phyloP scores from a whole-genome alignment of 805 yeast species.

The Candida ovalis region DNA sequence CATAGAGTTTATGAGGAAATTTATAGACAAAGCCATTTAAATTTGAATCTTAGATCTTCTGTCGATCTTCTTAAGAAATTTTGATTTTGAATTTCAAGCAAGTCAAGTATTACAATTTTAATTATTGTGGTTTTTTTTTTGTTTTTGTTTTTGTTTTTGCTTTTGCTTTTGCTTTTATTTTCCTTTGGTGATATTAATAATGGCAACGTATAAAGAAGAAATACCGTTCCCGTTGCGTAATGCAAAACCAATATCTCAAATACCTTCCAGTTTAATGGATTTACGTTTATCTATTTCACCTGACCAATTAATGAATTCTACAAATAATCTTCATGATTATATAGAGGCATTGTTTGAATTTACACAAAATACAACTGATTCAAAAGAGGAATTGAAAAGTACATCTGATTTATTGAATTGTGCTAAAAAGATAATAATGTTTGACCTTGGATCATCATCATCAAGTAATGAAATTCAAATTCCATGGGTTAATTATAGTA shows the following conservation, averaged over 20 bases:
- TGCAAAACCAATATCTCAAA: neutral
- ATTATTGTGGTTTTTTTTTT: too few species aligned
- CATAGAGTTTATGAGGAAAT: too few species aligned
- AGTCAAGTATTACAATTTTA: too few species aligned
- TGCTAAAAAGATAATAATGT: conserved; percentile 7
- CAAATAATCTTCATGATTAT: conserved; percentile 21
- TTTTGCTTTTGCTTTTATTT: neutral
- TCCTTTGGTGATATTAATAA: neutral
- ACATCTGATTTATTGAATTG: conserved; percentile 9
- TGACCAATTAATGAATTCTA: conserved; percentile 21
- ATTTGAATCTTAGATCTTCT: too few species aligned
- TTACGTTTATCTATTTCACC: conserved; percentile 14
- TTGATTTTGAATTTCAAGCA: too few species aligned
- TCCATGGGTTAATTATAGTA: conserved; percentile 20
- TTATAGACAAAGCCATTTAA: too few species aligned
- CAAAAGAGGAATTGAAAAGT: neutral
- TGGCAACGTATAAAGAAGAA: conserved; percentile 5
- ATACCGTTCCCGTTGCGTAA: conserved; percentile 13
- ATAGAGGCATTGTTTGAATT: conserved; percentile 21
- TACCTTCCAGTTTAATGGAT: conserved; percentile 14
- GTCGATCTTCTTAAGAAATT: too few species aligned
- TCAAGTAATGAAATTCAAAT: too few species aligned
- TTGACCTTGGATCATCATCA: neutral
- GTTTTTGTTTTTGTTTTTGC: too few species aligned
- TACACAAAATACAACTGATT: neutral